phyloP scores from a whole-genome alignment of 2,329 filamentous ascomycete genomes.

The Sclerotinia trifoliorum region DNA sequence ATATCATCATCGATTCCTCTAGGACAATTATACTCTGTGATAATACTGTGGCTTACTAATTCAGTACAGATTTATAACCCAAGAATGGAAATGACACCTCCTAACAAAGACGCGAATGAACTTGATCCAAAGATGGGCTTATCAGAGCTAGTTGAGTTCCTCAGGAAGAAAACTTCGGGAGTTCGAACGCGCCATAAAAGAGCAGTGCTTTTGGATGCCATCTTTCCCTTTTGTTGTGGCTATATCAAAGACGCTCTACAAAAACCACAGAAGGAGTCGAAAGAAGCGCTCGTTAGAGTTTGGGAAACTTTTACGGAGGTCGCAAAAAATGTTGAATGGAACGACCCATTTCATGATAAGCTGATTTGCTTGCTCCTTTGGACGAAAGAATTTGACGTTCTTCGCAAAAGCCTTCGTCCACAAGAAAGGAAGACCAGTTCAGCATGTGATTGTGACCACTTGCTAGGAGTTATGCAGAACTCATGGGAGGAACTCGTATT shows the following conservation, averaged over 20 bases:
- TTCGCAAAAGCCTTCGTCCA: neutral
- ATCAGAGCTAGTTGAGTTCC: neutral
- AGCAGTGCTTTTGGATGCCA: neutral
- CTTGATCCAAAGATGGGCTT: neutral
- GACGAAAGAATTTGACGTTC: neutral
- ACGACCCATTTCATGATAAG: conserved; percentile 3
- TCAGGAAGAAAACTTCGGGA: neutral
- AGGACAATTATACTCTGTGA: neutral
- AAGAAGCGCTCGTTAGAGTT: neutral
- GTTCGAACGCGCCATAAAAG: neutral
- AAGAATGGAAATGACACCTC: neutral
- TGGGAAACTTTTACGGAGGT: neutral
- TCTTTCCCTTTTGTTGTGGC: neutral
- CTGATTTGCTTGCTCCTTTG: conserved; percentile 9
- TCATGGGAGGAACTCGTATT: neutral
- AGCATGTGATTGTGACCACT: neutral
- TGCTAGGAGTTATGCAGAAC: neutral
- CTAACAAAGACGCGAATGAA: neutral
- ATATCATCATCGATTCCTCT: neutral
- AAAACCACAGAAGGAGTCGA: neutral
- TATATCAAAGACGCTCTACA: neutral
- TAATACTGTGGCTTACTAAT: neutral
- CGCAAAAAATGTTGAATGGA: neutral
- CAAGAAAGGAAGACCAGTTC: neutral
- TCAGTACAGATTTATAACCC: neutral